Base-by-base conservation (phyloP, 2,329 filamentous ascomycete species). In the Calonectria montana region DNA sequence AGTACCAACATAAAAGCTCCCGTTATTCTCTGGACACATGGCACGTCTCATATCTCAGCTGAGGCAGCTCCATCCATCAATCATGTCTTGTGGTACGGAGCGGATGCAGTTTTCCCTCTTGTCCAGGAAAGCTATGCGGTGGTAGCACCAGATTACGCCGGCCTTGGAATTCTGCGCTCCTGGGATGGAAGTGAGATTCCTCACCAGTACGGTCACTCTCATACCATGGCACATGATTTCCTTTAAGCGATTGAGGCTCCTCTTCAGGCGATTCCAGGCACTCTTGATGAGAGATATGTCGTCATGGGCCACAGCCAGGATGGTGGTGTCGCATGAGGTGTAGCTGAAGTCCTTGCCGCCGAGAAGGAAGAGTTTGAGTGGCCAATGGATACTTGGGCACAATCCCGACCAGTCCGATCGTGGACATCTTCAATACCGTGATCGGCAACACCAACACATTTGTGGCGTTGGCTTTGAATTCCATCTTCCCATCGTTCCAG, bases 291-390 rank as follows among this genome's bases (percentile, higher is more conserved):
- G 0, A 76, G 82, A 1, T 89, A 86, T 55, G 85, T 87, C 3
- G 80, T 83, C n/a, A 81, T 85, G 70, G 86, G 87, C 1, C 85
- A 88, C 65, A 86, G 83, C 10, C 85, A 88, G 74, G 87, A 87
- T 9, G 87, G 86, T 9, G 82, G 80, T 0, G 82, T 81, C 1
- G 83, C 84, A 0, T 89, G 87, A 87, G 69, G 45, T 15, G 65
- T 65, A 1, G 72, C 73, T 0, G 73, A 75, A n/a, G 64, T 76
- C 6, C 80, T 83, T 31, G 81, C 75, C 1, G 45, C 69, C 6
- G 65, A 73, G 3, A 76, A 81, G 0, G 39, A 3, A 2, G 35
- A 69, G 2, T 76, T 73, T 15, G 23, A n/a, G 53, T 73, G 2
- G 12, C 48, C 12, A 66, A 69, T 1, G 68, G 69, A 0, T 73